phyloP scores from a whole-genome alignment of 257 asterid species.

The Solanum ossicruentum region DNA sequence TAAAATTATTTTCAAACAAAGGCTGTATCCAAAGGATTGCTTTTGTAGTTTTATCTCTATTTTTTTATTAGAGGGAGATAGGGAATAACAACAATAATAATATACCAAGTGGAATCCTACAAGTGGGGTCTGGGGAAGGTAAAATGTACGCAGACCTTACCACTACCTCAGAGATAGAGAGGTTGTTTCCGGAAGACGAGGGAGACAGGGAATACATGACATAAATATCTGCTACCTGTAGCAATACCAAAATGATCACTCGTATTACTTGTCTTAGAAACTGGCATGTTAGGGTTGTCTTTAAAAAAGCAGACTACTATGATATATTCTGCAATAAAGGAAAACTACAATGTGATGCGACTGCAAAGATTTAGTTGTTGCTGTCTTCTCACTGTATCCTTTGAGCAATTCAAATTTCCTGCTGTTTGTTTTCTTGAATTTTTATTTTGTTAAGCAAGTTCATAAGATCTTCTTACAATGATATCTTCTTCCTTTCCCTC shows the following conservation, averaged over 20 bases:
- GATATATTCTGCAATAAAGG: background rate
- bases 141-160: no score
- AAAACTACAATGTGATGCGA: background rate
- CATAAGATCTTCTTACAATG: background rate
- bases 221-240: background rate
- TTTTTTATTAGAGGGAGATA: background rate
- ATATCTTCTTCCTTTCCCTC: background rate
- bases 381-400: background rate
- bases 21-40: background rate
- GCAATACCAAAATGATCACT: background rate
- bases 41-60: background rate
- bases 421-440: background rate
- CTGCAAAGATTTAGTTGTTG: background rate
- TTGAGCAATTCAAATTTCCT: background rate
- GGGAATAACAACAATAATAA: background rate
- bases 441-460: background rate
- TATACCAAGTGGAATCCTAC: no score
- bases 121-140: no score
- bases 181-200: background rate
- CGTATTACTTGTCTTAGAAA: background rate
- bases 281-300: background rate
- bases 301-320: background rate
- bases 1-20: background rate
- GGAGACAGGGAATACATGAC: background rate
- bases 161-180: no score